Base-by-base conservation (phyloP, 78 protist genomes). In the Dictyostelium brefeldianum region DNA sequence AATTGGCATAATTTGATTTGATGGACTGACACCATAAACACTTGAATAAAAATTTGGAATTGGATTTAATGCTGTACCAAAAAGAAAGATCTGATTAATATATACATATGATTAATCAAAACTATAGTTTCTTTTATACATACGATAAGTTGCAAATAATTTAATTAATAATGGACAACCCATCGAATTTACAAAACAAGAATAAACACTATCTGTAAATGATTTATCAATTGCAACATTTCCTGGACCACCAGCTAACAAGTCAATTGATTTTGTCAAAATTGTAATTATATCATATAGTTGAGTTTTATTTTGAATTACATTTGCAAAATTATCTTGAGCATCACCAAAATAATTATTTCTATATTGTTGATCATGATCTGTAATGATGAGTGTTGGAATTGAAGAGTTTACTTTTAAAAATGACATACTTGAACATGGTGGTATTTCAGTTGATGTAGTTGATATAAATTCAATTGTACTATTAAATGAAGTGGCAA, bases 341-440 rank as follows among this genome's bases (percentile, higher is more conserved):
- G 48, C 71, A 75, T 56, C 12, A 2, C 56, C 56, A 75, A 25
- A 85, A 10, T 57, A 81, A 47, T n/a, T 57, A 65, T 90, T 90
- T 12, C 53, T 69, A 36, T 90, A 90, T n/a, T n/a, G 70, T 22
- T 50, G 22, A 8, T 74, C 75, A 53, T 90, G 95, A 82, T 90
- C 95, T 1, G 95, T 83, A n/a, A 90, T 56, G 7, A 90, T n/a
- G 2, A 81, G 57, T 6, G 29, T 8, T n/a, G 43, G 59, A 31
- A 90, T 90, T 20, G 41, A 12, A 2, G 10, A 53, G 12, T 70
- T 25, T 36, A 2, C 43, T 31, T 82, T 82, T 4, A 90, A 20
- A 36, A 81, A 90, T 41, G 95, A 59, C 95, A 90, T 90, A 8
- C 77, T 27, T 48, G 95, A 90, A 6, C 82, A 71, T 70, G 95